Evolutionary conservation across 345 rosid species (phyloP).

Genomic region (Citrus maxima): DNA sequence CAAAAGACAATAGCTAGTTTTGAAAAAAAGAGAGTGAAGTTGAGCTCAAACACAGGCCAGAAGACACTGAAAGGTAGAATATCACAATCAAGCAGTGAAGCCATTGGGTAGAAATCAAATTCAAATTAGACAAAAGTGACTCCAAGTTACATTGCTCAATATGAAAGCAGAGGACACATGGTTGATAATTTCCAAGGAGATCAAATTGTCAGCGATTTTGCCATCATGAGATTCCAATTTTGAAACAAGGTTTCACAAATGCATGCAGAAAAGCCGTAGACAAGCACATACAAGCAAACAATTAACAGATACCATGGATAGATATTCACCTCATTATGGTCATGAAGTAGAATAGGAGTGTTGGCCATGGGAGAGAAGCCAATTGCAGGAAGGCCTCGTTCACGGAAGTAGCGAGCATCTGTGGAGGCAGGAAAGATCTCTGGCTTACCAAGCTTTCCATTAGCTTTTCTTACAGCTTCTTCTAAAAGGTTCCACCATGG

Average conservation of each 20-base stretch:
- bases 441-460: conserved; percentile 65
- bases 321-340: conserved; percentile 76
- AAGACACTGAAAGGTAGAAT: not conserved
- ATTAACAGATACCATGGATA: not conserved
- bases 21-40: not conserved
- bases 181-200: not conserved
- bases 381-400: conserved; percentile 68
- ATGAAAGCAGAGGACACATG: not conserved
- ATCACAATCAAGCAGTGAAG: not conserved
- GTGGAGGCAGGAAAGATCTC: conserved; percentile 93
- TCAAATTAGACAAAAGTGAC: not conserved
- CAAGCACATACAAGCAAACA: not conserved
- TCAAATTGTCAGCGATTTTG: not conserved
- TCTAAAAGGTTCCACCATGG: conserved; percentile 89
- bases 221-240: not conserved
- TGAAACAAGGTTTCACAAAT: not conserved
- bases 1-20: not conserved
- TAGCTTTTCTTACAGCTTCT: conserved; percentile 69
- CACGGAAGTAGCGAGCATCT: conserved; percentile 75
- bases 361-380: conserved; percentile 94
- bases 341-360: conserved; percentile 87
- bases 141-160: not conserved
- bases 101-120: too few species aligned
- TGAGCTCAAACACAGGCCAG: not conserved
- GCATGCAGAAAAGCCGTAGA: not conserved